Evolutionary conservation across 192 early-diverging fungal genomes (phyloP).

Genomic region (Obelidium mucronatum): DNA sequence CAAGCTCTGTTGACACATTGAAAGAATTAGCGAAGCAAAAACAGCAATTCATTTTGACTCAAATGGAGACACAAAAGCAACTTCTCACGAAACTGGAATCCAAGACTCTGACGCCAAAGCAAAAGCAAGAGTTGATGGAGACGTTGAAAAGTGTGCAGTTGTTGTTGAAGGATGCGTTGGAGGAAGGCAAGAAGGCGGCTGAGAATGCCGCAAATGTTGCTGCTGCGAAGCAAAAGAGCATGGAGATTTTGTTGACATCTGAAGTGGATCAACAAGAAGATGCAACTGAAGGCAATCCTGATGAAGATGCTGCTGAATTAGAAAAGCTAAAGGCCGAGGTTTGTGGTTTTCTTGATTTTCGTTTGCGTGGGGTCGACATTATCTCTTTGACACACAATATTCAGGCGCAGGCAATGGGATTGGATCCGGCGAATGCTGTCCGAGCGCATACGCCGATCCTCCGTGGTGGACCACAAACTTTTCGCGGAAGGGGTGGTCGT

Average conservation of each 20-base stretch:
- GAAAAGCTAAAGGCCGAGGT: constrained; percentile 71
- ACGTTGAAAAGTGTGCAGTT: constrained; percentile 43
- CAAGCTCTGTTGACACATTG: constrained; percentile 45
- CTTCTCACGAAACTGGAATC: constrained; percentile 64
- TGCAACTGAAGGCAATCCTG: constrained; percentile 18
- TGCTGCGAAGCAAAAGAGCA: constrained; percentile 50
- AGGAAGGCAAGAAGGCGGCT: constrained; percentile 22
- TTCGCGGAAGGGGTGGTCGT: constrained; percentile 56
- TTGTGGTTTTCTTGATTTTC: constrained; percentile 16
- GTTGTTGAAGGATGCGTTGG: constrained; percentile 26
- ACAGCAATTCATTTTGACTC: constrained; percentile 60
- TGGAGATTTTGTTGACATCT: constrained; percentile 58
- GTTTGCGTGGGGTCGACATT: constrained; percentile 5
- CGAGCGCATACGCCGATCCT: constrained; percentile 6
- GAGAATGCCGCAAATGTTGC: constrained; percentile 20
- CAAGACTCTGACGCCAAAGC: constrained; percentile 47
- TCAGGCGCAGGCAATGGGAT: constrained; percentile 49
- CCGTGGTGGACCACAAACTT: background rate
- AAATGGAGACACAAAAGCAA: constrained; percentile 71
- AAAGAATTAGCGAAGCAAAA: constrained; percentile 66
- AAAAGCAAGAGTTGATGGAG: constrained; percentile 36
- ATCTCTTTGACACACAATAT: no score
- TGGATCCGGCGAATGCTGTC: constrained; percentile 44
- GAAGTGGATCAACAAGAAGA: constrained; percentile 37
- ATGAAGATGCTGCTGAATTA: constrained; percentile 61